Evolutionary conservation across 257 asterid genomes (phyloP), one percentile per base, ranked within the genome.

Genomic region (Solanum okadae): DNA sequence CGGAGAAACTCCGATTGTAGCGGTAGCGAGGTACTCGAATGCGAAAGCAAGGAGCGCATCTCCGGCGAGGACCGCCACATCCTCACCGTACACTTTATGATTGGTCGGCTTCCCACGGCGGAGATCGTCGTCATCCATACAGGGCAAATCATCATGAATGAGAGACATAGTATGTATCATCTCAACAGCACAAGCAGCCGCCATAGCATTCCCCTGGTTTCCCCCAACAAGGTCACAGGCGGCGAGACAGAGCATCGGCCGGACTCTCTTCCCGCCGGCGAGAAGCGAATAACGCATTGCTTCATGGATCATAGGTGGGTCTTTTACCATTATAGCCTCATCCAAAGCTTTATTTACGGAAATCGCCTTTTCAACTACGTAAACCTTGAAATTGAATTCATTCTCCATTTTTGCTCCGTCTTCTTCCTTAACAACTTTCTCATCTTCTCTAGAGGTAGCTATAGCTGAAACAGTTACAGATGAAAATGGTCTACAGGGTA

Each of bases 191-290:
- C 96, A 94, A 89, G 98, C 98, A 22, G 96, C 97, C 8, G 98
- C 96, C 89, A 93, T 46, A 38, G 95, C 96, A 37, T 91, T 87
- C 14, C 92, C 37, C 63, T 92, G 91, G 35, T 87, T 38, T n/a
- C 98, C 98, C n/a, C 98, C 98, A 83, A 94, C 96, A 46, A 90
- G 89, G 84, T 95, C 98, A 73, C 96, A 94, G 86, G 98, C 95
- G 40, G 98, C 98, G 85, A 95, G 88, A 67, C 98, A 95, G 87
- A 95, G 90, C 92, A 94, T 93, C 5, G 98, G 96, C 10, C 98
- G 92, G 88, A 93, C 94, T 86, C 98, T 91, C 89, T 95, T 95
- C 1, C 96, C 96, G 31, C 96, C 96, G 81, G 97, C 97, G 10
- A 95, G 70, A 63, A 95, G 88, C 4, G 98, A 94, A 87, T 95